A percentile compares a stretch with the other conserved stretches of the same genome.
These are phyloP conservation scores for Austropuccinia psidii DNA, from an alignment of 1,284 basidiomycete species.

Conservation along the genomic window DNA sequence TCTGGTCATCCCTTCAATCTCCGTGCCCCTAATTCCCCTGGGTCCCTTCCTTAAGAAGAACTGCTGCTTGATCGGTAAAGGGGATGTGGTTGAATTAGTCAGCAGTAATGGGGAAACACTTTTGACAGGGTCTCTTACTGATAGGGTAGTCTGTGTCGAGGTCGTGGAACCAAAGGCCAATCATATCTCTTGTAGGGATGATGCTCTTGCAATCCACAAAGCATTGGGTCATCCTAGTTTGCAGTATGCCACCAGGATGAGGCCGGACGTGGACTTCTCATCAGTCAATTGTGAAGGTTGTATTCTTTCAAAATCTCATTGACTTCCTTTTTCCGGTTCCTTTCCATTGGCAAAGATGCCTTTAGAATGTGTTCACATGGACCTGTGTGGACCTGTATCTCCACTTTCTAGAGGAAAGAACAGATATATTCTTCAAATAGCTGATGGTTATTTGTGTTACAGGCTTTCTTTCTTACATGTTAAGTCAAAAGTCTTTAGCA, in stretches of 20 bases:
- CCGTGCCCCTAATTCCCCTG: too few relatives aligned
- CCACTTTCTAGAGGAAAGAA: background rate
- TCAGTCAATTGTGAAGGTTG: background rate
- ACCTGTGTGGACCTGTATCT: constrained; percentile 7
- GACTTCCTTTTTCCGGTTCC: background rate
- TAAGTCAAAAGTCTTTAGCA: background rate
- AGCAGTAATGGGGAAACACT: too few relatives aligned
- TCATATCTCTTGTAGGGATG: too few relatives aligned
- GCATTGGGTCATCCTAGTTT: constrained; percentile 12
- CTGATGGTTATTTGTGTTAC: background rate
- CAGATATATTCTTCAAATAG: constrained; percentile 6
- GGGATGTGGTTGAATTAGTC: too few relatives aligned
- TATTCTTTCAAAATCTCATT: constrained; percentile 2
- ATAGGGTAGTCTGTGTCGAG: too few relatives aligned
- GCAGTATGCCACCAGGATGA: background rate
- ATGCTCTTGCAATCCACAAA: too few relatives aligned
- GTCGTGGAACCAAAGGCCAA: too few relatives aligned
- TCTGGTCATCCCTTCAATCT: too few relatives aligned
- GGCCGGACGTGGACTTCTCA: background rate
- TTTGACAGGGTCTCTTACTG: too few relatives aligned
- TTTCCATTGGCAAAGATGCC: background rate
- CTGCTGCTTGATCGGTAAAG: too few relatives aligned
- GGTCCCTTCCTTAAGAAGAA: too few relatives aligned
- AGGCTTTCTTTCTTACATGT: background rate
- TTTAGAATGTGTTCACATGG: constrained; percentile 16